These are phyloP conservation scores for Haematococcus lacustris DNA, from an alignment of 139 green algal genomes.

Conservation along the genomic window DNA sequence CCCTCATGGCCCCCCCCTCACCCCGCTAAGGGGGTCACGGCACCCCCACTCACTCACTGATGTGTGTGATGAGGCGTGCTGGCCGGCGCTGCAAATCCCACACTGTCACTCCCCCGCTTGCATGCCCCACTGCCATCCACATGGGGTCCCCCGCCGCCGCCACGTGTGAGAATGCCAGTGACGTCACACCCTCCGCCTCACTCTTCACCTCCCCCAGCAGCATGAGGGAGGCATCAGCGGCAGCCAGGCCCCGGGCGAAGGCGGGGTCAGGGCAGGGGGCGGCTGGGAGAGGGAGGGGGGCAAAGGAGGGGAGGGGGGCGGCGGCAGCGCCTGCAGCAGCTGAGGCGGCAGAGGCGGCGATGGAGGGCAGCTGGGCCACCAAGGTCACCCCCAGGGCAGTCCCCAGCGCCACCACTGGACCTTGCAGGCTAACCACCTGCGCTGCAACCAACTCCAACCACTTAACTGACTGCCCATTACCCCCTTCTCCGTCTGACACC, in stretches of 20 bases:
- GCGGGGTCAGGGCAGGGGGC: background rate
- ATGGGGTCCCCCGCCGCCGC: slow-evolving; percentile 23
- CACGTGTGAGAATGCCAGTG: slow-evolving; percentile 27
- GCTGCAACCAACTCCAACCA: background rate
- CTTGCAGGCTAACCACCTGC: slow-evolving; percentile 22
- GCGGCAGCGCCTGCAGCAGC: slow-evolving; percentile 2
- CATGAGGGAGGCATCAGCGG: background rate
- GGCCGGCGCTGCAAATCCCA: slow-evolving; percentile 44
- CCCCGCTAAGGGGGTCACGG: too few species aligned
- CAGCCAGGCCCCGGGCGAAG: background rate
- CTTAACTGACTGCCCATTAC: background rate
- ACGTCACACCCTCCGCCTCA: slow-evolving; percentile 40
- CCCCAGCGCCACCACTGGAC: slow-evolving; percentile 34
- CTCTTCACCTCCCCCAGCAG: slow-evolving; percentile 20
- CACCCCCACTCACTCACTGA: slow-evolving; percentile 27
- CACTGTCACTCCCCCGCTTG: slow-evolving; percentile 22
- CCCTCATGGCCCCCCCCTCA: too few species aligned
- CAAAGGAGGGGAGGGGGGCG: background rate
- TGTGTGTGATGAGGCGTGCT: slow-evolving; percentile 16
- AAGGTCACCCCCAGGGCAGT: slow-evolving; percentile 20
- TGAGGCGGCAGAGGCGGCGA: slow-evolving; percentile 1
- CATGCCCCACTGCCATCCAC: slow-evolving; percentile 46
- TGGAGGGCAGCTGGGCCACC: slow-evolving; percentile 33
- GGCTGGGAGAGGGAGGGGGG: background rate
- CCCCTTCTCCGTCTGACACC: background rate